These are phyloP conservation scores for Coelastrella sp. DNA, from an alignment of 139 green algal species.

Conservation along the genomic window DNA sequence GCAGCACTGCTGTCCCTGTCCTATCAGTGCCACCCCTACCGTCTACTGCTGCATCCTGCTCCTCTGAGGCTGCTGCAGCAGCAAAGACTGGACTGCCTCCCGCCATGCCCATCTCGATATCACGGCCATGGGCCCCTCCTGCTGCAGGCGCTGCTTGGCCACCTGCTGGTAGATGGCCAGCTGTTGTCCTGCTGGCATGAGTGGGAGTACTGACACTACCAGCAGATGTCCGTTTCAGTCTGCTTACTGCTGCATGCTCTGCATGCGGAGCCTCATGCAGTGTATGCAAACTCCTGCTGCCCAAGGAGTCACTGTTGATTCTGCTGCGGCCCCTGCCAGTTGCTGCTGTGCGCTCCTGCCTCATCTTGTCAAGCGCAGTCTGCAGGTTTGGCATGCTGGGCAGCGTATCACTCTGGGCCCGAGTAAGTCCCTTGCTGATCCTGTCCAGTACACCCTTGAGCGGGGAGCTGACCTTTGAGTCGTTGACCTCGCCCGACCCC, in stretches of 20 bases:
- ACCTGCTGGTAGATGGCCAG: neutral
- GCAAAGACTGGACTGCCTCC: neutral
- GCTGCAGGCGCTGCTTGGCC: neutral
- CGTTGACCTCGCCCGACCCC: neutral
- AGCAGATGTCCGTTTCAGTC: neutral
- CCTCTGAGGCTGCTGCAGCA: neutral
- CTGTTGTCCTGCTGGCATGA: neutral
- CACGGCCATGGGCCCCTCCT: neutral
- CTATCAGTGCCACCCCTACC: neutral
- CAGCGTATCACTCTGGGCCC: neutral
- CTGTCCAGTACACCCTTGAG: neutral
- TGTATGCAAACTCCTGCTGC: neutral
- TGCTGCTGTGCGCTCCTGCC: neutral
- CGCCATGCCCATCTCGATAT: slow-evolving; percentile 20
- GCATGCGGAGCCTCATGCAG: neutral
- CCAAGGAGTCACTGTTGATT: neutral
- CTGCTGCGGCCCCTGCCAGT: neutral
- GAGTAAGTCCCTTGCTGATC: neutral
- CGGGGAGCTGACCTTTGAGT: neutral
- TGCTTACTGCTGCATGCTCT: neutral
- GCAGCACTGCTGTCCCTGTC: slow-evolving; percentile 7
- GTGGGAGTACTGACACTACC: neutral
- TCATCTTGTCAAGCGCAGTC: slow-evolving; percentile 11
- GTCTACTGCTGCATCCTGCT: neutral
- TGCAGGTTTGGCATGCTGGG: slow-evolving; percentile 11